Base-by-base conservation (phyloP, 2,329 filamentous ascomycete genomes). In the Cryphonectria naterciae region DNA sequence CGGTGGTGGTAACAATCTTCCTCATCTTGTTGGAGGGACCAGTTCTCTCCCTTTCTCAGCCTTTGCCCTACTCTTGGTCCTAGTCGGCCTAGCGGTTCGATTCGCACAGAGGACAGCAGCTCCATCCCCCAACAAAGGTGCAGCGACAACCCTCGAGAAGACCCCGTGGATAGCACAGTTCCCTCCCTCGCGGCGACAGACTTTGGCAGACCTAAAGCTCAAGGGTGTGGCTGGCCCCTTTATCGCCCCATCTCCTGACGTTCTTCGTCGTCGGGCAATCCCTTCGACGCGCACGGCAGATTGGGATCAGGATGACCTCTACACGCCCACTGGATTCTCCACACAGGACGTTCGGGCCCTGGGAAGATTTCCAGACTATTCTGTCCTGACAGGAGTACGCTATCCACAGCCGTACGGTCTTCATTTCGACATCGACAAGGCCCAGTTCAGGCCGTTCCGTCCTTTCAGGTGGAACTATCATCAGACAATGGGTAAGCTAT, bases 391-490 rank as follows among this genome's bases (percentile, higher is more conserved):
- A 65, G 93, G 92, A 7, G 90, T 97, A 5, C 92, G 92, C 1
- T 81, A 92, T 63, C 94, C 94, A 0, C 74, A 83, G 11, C 84
- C 91, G 0, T 90, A 92, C 69, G 75, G 70, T 2, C 28, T 78
- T 0, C 83, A 87, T 5, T 96, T 96, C 77, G 83, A 93, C 73
- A 89, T 94, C 68, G 81, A 85, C 19, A 92, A 84, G 73, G 93
- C 93, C 0, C 76, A 86, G 13, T 88, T 93, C 1, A 85, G 94
- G 70, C 93, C 93, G 0, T 97, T 95, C 78, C 86, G 94, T 56
- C 94, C 94, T 0, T 92, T 97, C 60, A 81, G 94, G 76, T 97
- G 94, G 94, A 83, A 86, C 0, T 97, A 97, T 77, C 93, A 96
- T 77, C 94, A 97, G 78, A 97, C 93, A 0, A 97, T 97, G 94